Evolutionary conservation across 805 yeast genomes (phyloP).

Genomic region (Zygosaccharomyces rouxii): DNA sequence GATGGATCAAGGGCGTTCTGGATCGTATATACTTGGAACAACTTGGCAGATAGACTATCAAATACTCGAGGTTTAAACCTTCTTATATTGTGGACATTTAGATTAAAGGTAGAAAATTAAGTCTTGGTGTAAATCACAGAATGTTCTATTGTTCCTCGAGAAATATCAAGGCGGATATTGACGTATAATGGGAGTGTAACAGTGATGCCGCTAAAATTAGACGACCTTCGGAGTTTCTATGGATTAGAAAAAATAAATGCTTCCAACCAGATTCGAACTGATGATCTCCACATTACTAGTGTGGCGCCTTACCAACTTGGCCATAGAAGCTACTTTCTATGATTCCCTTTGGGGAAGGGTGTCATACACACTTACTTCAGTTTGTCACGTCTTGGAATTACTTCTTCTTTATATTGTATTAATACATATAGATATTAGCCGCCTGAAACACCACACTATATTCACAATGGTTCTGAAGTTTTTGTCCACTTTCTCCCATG

Average conservation of each 20-base stretch:
- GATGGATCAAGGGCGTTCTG: no score
- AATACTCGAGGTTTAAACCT: no score
- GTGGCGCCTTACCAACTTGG: conserved; percentile 82
- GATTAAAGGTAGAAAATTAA: no score
- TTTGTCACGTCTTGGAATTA: no score
- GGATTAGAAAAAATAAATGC: conserved; percentile 37
- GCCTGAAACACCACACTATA: no score
- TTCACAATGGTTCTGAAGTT: no score
- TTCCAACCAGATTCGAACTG: conserved; percentile 73
- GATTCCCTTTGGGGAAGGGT: neutral
- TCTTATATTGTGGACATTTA: no score
- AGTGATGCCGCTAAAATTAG: neutral
- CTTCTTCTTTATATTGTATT: neutral
- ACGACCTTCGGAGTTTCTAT: no score
- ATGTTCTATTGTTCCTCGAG: neutral
- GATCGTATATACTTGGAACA: no score
- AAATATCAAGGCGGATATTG: neutral
- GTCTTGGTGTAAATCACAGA: neutral
- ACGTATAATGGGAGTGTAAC: no score
- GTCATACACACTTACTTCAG: neutral
- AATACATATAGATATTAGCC: no score
- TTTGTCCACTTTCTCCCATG: neutral
- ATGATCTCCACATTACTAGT: conserved; percentile 85
- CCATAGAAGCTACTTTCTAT: conserved; percentile 45
- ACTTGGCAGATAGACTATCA: no score